Evolutionary conservation across 1,284 basidiomycete species (phyloP), one percentile per base, ranked within the genome.

Genomic region (Austropuccinia psidii): DNA sequence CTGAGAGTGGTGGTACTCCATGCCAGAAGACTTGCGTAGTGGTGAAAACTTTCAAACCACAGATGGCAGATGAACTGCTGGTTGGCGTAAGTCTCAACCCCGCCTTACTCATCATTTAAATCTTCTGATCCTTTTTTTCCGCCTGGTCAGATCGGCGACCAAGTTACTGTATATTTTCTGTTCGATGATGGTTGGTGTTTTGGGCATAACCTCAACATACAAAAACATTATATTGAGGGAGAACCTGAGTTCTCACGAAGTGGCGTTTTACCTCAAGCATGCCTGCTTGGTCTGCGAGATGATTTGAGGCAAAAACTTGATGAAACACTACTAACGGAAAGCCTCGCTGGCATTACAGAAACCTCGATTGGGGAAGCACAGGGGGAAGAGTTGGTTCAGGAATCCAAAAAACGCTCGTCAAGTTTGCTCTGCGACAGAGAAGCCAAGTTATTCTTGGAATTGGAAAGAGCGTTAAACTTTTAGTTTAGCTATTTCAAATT

Each of bases 141-240:
- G 27, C 4, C 35, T 55, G 49, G 41, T 37, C 9, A 73, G 70
- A 41, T 61, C 35, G 70, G 70, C 17, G 60, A 73, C 15, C 70
- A 60, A 31, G 70, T 73, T 37, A 33, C 21, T 13, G 41, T 73
- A 6, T 47, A 55, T 29, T 50, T 73, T 27, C 35, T 73, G 1
- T 73, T 61, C 55, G 70, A 73, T 37, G 70, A 73, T 33, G 70
- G 70, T n/a, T 73, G 70, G 70, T 73, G 70, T 64, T 31, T 73
- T 11, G 70, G 70, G 21, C 27, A 50, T 17, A 73, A 73, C 35
- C 37, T 64, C 13, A 50, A 73, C 21, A 47, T 52, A 19, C 47
- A 31, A 24, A 58, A 43, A 21, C 58, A 57, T 17, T 6, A 31
- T 24, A 24, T 24, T 7, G 5, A 31, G 4, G 60, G 61, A 31